Base-by-base conservation (phyloP, 768 basidiomycete species). In the Phylloporus scabripes region DNA sequence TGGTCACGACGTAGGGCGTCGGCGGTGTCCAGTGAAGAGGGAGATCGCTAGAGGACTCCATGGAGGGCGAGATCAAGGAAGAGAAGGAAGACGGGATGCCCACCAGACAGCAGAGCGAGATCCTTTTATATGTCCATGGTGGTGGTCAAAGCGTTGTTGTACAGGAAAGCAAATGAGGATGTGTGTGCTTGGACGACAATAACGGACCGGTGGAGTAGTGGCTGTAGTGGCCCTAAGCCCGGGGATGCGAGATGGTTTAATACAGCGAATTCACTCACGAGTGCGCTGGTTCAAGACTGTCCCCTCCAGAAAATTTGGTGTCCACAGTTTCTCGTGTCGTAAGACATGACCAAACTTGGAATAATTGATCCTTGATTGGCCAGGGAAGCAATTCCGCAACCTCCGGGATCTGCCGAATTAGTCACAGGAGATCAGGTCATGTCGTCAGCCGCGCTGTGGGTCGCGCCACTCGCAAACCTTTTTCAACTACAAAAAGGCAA, bases 271-370 rank as follows among this genome's bases (percentile, higher is more conserved):
- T 66, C 59, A 68, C 68, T 71, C 78, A 75, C 72, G 67, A 77
- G 87, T 80, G 87, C 87, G 87, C 87, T 86, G 82, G 84, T 88
- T 89, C 87, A 85, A 89, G 85, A 77, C 85, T 78, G 81, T 82
- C 84, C 84, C 85, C 87, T 88, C 86, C 85, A 81, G 87, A 90
- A 87, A 89, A 88, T 84, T 90, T 88, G 86, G 87, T 85, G 70
- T 76, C 79, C 82, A 79, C 78, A 54, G 76, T 76, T 69, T 73
- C 72, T 76, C 79, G 74, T 69, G 52, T 66, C 76, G 81, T 70
- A 89, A 82, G 79, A 70, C 29, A 66, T 79, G 83, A 75, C 52
- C 59, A 74, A 67, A 72, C 78, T 81, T 82, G 83, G 87, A 85
- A 85, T 89, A 89, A 89, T 85, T 61, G 70, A 82, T 70, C 79